Base-by-base conservation (phyloP, 2,329 filamentous ascomycete genomes). In the Neofusicoccum ribis region DNA sequence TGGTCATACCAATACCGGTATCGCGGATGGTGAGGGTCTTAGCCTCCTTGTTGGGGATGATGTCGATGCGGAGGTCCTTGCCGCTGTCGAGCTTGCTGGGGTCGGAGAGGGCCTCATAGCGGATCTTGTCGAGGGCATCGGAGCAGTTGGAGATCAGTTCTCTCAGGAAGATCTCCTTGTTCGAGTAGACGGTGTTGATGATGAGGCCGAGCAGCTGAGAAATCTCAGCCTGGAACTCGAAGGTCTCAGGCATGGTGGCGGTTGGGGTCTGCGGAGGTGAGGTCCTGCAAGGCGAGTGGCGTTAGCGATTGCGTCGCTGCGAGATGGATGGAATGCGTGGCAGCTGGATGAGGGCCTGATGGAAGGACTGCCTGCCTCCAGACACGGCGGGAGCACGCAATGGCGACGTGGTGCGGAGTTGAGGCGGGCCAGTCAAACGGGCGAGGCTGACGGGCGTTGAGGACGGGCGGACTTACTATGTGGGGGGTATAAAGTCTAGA, bases 221-320 rank as follows among this genome's bases (percentile, higher is more conserved):
- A 81, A 99, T 99, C 91, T 99, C 95, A 91, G 95, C 95, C 91
- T 99, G 95, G 87, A 98, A 99, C 91, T 98, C 94, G 86, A 99
- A 99, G 74, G 93, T 97, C 87, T 98, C 93, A 65, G 36, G 34
- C 63, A 65, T 65, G 63, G 37, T 65, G 63, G 47, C 54, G 54
- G 63, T 34, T 63, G 37, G 43, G 50, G 49, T 23, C 39, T 5
- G 54, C 20, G 34, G 36, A 52, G 63, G 47, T 50, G 41, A 23
- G 50, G 34, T 61, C 63, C 63, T 65, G 63, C 27, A 15, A 20
- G 59, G 56, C 39, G 37, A 20, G 17, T 4, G 17, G 23, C 17
- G 47, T 51, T 15, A 52, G 54, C 46, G n/a, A 52, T n/a, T n/a
- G 20, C 15, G 31, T 60, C 12, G n/a, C 27, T 11, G 17, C 20